These are phyloP conservation scores for Gyrodon lividus DNA, from an alignment of 768 basidiomycete species.

Conservation along the genomic window DNA sequence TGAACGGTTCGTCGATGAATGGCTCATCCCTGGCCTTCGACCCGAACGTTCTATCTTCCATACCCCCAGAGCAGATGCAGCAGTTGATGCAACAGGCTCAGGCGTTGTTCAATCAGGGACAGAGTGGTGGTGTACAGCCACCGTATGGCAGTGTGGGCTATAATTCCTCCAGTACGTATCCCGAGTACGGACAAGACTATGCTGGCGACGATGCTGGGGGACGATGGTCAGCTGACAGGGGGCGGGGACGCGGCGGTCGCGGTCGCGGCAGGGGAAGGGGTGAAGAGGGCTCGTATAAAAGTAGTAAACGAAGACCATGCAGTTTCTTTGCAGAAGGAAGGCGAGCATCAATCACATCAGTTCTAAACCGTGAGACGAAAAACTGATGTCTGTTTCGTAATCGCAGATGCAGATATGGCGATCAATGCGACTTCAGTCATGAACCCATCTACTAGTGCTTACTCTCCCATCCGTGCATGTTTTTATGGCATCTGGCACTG, in stretches of 20 bases:
- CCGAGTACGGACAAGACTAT: conserved; percentile 46
- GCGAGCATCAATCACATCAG: conserved; percentile 64
- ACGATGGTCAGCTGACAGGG: conserved; percentile 47
- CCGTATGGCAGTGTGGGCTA: conserved; percentile 40
- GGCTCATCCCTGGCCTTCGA: conserved; percentile 41
- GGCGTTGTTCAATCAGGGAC: conserved; percentile 31
- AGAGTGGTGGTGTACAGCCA: conserved; percentile 32
- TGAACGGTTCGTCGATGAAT: conserved; percentile 34
- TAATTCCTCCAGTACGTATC: conserved; percentile 41
- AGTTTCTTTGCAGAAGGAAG: conserved; percentile 90
- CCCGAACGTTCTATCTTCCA: conserved; percentile 39
- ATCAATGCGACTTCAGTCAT: conserved; percentile 85
- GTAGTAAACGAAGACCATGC: conserved; percentile 86
- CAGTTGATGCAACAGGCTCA: conserved; percentile 51
- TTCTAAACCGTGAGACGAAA: conserved; percentile 24
- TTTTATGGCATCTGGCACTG: conserved; percentile 13
- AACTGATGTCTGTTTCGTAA: conserved; percentile 44
- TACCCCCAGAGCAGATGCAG: conserved; percentile 62
- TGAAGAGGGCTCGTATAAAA: conserved; percentile 65
- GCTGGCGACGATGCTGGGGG: conserved; percentile 48
- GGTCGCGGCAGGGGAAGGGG: conserved; percentile 58
- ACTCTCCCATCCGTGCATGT: not conserved
- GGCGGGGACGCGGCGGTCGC: conserved; percentile 54
- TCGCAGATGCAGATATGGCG: conserved; percentile 85
- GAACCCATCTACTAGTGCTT: conserved; percentile 41